Evolutionary conservation across 495 filamentous ascomycete species (phyloP).

Genomic region (Talaromyces trachyspermus): DNA sequence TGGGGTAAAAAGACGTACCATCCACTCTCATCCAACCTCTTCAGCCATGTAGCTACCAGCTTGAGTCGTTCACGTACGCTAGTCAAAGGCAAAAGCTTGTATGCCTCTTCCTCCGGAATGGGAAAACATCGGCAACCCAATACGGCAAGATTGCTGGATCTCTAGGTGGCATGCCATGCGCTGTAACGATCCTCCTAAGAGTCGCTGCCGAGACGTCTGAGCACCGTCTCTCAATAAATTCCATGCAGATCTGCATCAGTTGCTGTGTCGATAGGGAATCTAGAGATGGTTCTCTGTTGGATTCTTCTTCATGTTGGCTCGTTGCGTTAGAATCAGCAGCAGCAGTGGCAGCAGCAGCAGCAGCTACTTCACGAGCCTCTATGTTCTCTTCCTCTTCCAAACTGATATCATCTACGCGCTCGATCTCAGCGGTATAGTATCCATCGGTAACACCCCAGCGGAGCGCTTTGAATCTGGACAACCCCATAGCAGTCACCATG

Average conservation of each 20-base stretch:
- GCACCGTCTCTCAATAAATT: slow-evolving; percentile 62
- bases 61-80: slow-evolving; percentile 78
- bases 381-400: slow-evolving; percentile 70
- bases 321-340: background rate
- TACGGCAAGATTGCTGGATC: slow-evolving; percentile 77
- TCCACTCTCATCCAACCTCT: slow-evolving; percentile 60
- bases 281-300: slow-evolving; percentile 27
- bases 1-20: slow-evolving; percentile 49
- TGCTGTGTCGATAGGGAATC: slow-evolving; percentile 61
- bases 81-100: slow-evolving; percentile 57
- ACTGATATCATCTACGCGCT: slow-evolving; percentile 73
- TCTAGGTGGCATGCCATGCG: slow-evolving; percentile 69
- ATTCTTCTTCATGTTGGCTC: background rate
- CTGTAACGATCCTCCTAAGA: slow-evolving; percentile 55
- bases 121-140: slow-evolving; percentile 86
- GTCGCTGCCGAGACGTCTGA: slow-evolving; percentile 64
- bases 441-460: slow-evolving; percentile 61
- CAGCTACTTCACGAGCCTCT: slow-evolving; percentile 54
- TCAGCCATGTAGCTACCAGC: slow-evolving; percentile 68
- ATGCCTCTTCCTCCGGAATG: slow-evolving; percentile 70
- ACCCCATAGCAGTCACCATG: slow-evolving; percentile 65
- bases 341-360: slow-evolving; percentile 7
- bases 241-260: slow-evolving; percentile 53
- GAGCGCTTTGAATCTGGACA: slow-evolving; percentile 66
- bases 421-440: slow-evolving; percentile 65